These are phyloP conservation scores for Rachicladosporium sp. DNA, from an alignment of 2,329 filamentous ascomycete species.

Conservation along the genomic window DNA sequence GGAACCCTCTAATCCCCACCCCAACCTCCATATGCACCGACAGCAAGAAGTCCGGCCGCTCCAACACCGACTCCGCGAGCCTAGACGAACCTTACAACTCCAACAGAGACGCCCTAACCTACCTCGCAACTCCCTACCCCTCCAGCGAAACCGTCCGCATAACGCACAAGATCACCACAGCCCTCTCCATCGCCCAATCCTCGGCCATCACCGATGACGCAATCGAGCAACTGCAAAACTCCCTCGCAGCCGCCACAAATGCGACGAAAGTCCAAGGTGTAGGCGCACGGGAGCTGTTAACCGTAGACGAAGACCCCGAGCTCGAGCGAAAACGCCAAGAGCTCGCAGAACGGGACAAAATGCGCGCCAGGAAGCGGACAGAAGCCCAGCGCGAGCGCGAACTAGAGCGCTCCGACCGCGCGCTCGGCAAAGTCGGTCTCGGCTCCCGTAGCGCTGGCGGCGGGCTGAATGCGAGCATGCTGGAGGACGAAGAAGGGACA, in stretches of 20 bases:
- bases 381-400: conserved; percentile 52
- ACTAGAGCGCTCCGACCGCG: conserved; percentile 42
- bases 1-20: conserved; percentile 38
- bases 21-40: conserved; percentile 26
- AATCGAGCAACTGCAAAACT: conserved; percentile 53
- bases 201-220: conserved; percentile 59
- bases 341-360: conserved; percentile 59
- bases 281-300: conserved; percentile 49
- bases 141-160: conserved; percentile 56
- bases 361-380: conserved; percentile 45
- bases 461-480: conserved; percentile 54
- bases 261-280: conserved; percentile 34
- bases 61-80: neutral
- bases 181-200: conserved; percentile 56
- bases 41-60: conserved; percentile 22
- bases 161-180: conserved; percentile 63
- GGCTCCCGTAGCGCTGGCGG: conserved; percentile 31
- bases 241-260: conserved; percentile 52
- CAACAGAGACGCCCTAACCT: conserved; percentile 61
- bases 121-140: conserved; percentile 60
- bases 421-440: conserved; percentile 34
- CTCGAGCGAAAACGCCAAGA: conserved; percentile 63
- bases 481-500: conserved; percentile 48
- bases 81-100: conserved; percentile 47
- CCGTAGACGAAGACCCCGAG: conserved; percentile 61